A percentile compares a stretch with the other conserved stretches of the same genome.
phyloP scores from a whole-genome alignment of 2,329 filamentous ascomycete species.

The Botrytis paeoniae region DNA sequence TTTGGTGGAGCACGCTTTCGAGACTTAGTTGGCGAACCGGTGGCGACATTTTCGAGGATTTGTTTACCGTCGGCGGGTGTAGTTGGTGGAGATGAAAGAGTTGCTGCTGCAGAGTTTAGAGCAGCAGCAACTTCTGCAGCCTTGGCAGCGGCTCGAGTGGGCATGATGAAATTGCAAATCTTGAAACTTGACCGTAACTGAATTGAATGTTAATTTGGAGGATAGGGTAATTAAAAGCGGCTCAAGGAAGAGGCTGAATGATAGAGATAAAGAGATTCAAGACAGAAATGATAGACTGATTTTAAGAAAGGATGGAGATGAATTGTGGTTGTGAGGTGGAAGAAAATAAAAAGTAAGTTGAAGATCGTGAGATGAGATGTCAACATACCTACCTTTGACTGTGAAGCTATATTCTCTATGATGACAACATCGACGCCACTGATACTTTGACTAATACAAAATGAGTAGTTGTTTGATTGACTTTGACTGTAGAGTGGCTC shows the following conservation, averaged over 20 bases:
- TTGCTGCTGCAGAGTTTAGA: not conserved
- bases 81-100: slow-evolving; percentile 10
- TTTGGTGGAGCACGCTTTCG: slow-evolving; percentile 21
- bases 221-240: not conserved
- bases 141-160: slow-evolving; percentile 13
- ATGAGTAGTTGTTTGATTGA: not conserved
- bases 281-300: not conserved
- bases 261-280: not conserved
- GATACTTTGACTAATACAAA: not conserved
- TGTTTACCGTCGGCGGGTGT: not conserved
- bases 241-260: not conserved
- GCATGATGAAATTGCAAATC: not conserved
- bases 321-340: not conserved
- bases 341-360: no score
- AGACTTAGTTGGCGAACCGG: not conserved
- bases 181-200: not conserved
- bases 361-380: no score
- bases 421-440: not conserved
- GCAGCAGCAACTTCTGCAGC: not conserved
- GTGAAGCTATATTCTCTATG: not conserved
- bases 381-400: not conserved
- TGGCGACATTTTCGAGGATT: slow-evolving; percentile 1
- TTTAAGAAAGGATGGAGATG: not conserved
- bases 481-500: not conserved
- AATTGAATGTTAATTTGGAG: not conserved